Percentiles rank a stretch among this genome's conserved stretches.
These are phyloP conservation scores for Penicillium arizonense DNA, from an alignment of 495 filamentous ascomycete genomes.

Conservation along the genomic window DNA sequence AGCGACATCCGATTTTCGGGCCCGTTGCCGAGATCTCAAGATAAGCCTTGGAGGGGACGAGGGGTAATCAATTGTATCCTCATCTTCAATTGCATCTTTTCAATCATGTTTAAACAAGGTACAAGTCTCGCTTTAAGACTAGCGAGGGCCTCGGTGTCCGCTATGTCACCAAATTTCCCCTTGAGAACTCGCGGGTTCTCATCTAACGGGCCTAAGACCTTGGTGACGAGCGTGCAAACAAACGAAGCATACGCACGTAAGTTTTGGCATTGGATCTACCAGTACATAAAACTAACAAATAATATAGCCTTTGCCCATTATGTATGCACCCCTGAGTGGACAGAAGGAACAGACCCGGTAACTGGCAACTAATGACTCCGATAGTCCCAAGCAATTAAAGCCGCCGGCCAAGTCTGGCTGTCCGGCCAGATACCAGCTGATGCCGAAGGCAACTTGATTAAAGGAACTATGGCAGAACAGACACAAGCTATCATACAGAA, in stretches of 20 bases:
- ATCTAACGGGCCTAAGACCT: background rate
- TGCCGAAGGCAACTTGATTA: conserved; percentile 13
- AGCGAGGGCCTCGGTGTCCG: too few relatives aligned
- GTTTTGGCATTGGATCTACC: background rate
- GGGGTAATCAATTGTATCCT: too few relatives aligned
- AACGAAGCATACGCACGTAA: conserved; percentile 1
- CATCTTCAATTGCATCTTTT: too few relatives aligned
- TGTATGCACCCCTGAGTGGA: background rate
- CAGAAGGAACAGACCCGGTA: background rate
- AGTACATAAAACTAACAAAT: background rate
- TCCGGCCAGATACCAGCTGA: conserved; percentile 18
- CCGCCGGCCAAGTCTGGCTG: conserved; percentile 15
- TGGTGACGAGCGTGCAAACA: background rate
- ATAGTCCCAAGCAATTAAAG: conserved; percentile 17
- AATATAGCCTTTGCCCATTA: background rate
- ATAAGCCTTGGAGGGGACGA: background rate
- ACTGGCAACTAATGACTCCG: background rate
- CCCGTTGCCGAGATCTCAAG: background rate
- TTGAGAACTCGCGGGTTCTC: background rate
- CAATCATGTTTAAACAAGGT: background rate
- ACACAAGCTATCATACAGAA: conserved; percentile 12
- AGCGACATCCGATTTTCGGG: background rate
- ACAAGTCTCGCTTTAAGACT: background rate
- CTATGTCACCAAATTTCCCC: background rate
- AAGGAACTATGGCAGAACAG: conserved; percentile 13